A percentile compares a stretch with the other conserved stretches of the same genome.
Conservation (phyloP, 768 basidiomycete genomes). For the Macrolepiota dolichaula region DNA sequence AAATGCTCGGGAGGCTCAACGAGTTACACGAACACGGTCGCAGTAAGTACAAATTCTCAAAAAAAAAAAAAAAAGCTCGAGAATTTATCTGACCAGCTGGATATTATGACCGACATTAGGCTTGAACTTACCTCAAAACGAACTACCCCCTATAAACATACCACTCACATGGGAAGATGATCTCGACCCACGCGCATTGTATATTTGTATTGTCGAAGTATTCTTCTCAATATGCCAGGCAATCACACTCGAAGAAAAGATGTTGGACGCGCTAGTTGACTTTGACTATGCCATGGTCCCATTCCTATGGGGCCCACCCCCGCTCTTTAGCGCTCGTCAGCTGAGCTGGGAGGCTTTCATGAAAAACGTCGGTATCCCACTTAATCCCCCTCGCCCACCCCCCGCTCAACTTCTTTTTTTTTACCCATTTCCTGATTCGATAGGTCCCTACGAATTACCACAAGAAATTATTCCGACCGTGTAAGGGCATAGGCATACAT, state of each 20-base stretch:
- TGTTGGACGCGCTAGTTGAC: neutral
- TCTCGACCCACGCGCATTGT: neutral
- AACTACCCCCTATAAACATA: neutral
- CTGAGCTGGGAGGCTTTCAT: neutral
- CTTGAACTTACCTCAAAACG: neutral
- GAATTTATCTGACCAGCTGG: neutral
- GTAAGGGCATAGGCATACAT: neutral
- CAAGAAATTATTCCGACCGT: neutral
- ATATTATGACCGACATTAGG: neutral
- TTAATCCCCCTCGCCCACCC: neutral
- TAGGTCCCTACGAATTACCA: neutral
- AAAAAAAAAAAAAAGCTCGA: neutral
- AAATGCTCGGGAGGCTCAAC: neutral
- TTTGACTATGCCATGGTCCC: neutral
- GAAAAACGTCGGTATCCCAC: neutral
- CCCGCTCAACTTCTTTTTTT: too few relatives aligned
- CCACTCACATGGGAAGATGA: neutral
- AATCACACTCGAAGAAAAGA: neutral
- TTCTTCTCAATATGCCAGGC: neutral
- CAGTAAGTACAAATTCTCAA: neutral
- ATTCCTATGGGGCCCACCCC: neutral
- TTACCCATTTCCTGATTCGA: neutral
- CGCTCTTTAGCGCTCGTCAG: neutral
- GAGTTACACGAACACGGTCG: neutral
- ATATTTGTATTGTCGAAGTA: neutral